These are phyloP conservation scores for Pythium volutum DNA, from an alignment of 352 stramenopile genomes.

Conservation along the genomic window DNA sequence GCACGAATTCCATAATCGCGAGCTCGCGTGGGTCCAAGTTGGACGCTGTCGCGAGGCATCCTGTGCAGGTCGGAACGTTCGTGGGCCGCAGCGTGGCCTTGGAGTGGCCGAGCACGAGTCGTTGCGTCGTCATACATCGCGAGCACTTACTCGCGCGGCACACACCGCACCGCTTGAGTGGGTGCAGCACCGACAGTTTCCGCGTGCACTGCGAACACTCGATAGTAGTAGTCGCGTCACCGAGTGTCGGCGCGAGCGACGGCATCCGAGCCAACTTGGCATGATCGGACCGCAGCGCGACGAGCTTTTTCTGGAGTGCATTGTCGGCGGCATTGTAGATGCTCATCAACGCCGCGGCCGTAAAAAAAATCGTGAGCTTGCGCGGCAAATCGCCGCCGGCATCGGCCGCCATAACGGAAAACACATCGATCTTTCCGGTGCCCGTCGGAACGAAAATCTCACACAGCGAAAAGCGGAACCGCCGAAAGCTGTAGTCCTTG, in stretches of 20 bases:
- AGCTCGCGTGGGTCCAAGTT: background rate
- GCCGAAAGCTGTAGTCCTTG: slow-evolving; percentile 32
- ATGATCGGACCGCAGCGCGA: no score
- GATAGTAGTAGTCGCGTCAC: no score
- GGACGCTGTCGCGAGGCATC: background rate
- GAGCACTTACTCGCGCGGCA: background rate
- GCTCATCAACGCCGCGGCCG: background rate
- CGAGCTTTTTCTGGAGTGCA: no score
- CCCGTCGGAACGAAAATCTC: background rate
- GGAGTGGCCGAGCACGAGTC: background rate
- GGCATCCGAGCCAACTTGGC: no score
- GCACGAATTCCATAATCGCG: slow-evolving; percentile 7
- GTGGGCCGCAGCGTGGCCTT: background rate
- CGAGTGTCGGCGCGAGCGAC: background rate
- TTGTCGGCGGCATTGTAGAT: no score
- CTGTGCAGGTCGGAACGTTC: background rate
- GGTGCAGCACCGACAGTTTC: background rate
- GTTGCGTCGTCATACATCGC: slow-evolving; percentile 2
- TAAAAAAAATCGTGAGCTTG: background rate
- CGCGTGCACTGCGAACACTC: background rate
- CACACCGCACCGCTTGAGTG: background rate
- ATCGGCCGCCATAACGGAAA: background rate
- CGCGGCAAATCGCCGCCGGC: background rate
- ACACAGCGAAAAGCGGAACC: slow-evolving; percentile 48
- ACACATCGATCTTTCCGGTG: background rate